Evolutionary conservation across 768 basidiomycete species (phyloP).

Genomic region (Cystobasidiopsis lactophilus): DNA sequence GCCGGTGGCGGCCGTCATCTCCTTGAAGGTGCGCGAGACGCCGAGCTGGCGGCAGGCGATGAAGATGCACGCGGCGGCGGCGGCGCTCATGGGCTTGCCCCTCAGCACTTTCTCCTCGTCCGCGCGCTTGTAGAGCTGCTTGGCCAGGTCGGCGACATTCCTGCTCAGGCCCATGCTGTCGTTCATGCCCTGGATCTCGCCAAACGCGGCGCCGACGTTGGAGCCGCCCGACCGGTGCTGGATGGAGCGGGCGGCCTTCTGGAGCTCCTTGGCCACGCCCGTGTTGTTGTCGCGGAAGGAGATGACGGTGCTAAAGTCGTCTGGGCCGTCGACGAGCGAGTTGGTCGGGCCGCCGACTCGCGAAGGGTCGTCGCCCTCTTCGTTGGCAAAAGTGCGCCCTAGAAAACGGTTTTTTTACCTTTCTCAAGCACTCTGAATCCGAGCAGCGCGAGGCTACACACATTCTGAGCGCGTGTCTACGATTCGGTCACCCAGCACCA

Average conservation of each 20-base stretch:
- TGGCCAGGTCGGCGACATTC: constrained; percentile 83
- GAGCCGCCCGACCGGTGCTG: constrained; percentile 43
- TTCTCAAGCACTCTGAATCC: no score
- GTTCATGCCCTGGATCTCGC: constrained; percentile 80
- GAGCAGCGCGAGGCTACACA: constrained; percentile 31
- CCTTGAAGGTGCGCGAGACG: constrained; percentile 86
- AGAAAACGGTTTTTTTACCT: not conserved
- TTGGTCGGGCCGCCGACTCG: constrained; percentile 95
- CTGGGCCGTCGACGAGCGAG: constrained; percentile 78
- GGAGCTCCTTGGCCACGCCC: constrained; percentile 72
- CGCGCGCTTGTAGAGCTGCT: constrained; percentile 88
- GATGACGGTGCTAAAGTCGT: constrained; percentile 84
- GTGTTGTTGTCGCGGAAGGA: constrained; percentile 87
- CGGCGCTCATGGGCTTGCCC: constrained; percentile 73
- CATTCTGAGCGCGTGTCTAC: constrained; percentile 98
- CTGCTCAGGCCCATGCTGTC: constrained; percentile 86
- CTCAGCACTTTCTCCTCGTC: constrained; percentile 75
- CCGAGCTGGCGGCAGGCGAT: constrained; percentile 88
- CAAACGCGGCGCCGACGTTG: constrained; percentile 62
- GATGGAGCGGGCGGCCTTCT: constrained; percentile 62
- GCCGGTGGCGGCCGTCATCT: constrained; percentile 77
- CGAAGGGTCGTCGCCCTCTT: constrained; percentile 97
- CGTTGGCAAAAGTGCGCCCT: constrained; percentile 86
- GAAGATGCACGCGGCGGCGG: constrained; percentile 94
- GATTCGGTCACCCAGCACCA: constrained; percentile 81